phyloP scores from a whole-genome alignment of 192 early-diverging fungal species.

The Entrophospora sp. region DNA sequence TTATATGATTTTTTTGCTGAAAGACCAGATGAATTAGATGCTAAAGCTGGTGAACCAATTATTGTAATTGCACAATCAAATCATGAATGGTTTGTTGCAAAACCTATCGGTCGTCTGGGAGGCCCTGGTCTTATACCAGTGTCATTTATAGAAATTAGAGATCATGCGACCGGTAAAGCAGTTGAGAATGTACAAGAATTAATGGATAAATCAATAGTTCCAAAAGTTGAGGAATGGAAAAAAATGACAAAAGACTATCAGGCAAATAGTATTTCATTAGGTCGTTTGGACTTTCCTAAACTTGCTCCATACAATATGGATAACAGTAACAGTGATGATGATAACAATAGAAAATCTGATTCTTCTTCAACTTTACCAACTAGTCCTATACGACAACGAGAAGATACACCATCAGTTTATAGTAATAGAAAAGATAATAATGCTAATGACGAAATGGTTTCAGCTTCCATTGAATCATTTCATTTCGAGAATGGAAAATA shows the following conservation, averaged over 20 bases:
- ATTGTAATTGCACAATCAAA: constrained; percentile 72
- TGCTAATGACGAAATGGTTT: constrained; percentile 23
- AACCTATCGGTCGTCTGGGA: constrained; percentile 51
- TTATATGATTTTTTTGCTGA: constrained; percentile 70
- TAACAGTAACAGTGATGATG: neutral
- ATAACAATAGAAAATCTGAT: constrained; percentile 32
- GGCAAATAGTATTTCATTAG: constrained; percentile 36
- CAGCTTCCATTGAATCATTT: constrained; percentile 55
- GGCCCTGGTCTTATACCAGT: constrained; percentile 69
- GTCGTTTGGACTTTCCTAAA: constrained; percentile 34
- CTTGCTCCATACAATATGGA: neutral
- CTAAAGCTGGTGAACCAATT: constrained; percentile 61
- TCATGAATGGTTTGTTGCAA: constrained; percentile 72
- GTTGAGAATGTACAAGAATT: constrained; percentile 57
- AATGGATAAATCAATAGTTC: constrained; percentile 54
- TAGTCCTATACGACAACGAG: neutral
- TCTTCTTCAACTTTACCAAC: constrained; percentile 22
- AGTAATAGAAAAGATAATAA: no score
- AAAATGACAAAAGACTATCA: constrained; percentile 54
- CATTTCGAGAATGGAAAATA: constrained; percentile 62
- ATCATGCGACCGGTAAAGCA: constrained; percentile 54
- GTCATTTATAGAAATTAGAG: constrained; percentile 65
- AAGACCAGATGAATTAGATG: constrained; percentile 60
- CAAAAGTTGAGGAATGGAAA: constrained; percentile 57
- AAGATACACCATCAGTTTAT: no score